Conservation (phyloP, 2,329 filamentous ascomycete genomes). For the Xylariaceae sp. region DNA sequence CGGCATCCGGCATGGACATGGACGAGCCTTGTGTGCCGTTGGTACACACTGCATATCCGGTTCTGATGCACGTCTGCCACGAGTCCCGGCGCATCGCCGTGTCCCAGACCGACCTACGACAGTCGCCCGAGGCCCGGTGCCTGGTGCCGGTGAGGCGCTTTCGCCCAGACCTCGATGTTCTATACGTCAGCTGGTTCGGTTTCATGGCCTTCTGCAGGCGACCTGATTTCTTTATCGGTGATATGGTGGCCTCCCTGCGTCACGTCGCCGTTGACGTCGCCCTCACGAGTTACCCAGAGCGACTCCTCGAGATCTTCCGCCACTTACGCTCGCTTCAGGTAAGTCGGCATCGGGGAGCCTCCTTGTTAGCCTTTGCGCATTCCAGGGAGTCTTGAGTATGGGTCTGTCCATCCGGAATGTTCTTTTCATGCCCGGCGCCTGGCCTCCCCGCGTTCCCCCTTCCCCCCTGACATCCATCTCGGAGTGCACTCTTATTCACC, state of each 20-base stretch:
- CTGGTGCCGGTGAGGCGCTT: constrained; percentile 7
- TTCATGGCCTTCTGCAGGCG: constrained; percentile 3
- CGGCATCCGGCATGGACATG: not conserved
- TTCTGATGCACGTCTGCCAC: constrained; percentile 7
- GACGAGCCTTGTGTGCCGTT: too few species aligned
- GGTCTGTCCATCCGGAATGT: too few species aligned
- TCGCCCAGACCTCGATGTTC: constrained; percentile 10
- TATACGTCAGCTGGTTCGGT: constrained; percentile 7
- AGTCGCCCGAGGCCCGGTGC: constrained; percentile 2
- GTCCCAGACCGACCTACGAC: not conserved
- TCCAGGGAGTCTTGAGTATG: too few species aligned
- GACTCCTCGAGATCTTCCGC: constrained; percentile 2
- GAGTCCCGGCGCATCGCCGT: constrained; percentile 6
- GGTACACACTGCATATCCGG: constrained; percentile 8
- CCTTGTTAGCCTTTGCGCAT: too few species aligned
- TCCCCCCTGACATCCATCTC: too few species aligned
- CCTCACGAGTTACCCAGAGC: not conserved
- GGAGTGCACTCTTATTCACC: too few species aligned
- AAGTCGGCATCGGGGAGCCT: too few species aligned
- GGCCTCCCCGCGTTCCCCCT: too few species aligned
- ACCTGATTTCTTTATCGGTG: constrained; percentile 1
- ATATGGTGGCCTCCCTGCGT: not conserved
- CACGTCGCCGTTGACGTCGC: constrained; percentile 7
- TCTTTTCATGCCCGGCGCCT: too few species aligned
- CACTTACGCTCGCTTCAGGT: constrained; percentile 1